Conservation (phyloP, 495 filamentous ascomycete genomes). For the Xylona heveae region DNA sequence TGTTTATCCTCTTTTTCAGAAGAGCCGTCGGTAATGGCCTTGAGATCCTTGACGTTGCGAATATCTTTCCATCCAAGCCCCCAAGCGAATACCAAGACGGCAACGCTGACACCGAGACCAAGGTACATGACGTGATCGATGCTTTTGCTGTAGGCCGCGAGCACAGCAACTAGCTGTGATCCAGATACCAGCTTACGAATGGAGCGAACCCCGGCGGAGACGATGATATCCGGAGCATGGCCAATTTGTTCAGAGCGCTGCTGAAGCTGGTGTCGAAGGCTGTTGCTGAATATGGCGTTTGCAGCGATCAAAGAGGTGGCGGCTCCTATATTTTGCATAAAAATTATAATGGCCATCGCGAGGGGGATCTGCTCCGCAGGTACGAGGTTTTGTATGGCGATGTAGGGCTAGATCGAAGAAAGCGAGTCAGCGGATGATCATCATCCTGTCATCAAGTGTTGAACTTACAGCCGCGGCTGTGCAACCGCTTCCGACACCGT, state of each 20-base stretch:
- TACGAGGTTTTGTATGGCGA: slow-evolving; percentile 32
- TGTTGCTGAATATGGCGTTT: slow-evolving; percentile 27
- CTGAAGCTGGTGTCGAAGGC: slow-evolving; percentile 7
- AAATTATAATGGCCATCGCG: slow-evolving; percentile 27
- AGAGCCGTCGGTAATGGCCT: too few relatives aligned
- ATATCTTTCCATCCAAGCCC: slow-evolving; percentile 13
- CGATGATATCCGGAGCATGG: too few relatives aligned
- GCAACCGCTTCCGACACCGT: slow-evolving; percentile 13
- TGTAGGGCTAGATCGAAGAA: slow-evolving; percentile 15
- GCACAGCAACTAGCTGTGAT: too few relatives aligned
- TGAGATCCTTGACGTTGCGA: slow-evolving; percentile 8
- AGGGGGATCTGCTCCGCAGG: slow-evolving; percentile 22
- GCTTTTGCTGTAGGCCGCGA: too few relatives aligned
- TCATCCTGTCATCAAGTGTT: too few relatives aligned
- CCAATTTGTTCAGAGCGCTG: too few relatives aligned
- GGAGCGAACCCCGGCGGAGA: too few relatives aligned
- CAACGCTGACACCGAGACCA: slow-evolving; percentile 4
- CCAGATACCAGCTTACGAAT: too few relatives aligned
- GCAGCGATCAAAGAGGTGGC: slow-evolving; percentile 25
- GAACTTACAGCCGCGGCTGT: not conserved
- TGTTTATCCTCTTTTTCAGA: too few relatives aligned
- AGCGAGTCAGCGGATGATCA: not conserved
- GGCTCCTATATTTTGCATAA: slow-evolving; percentile 27
- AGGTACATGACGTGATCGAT: slow-evolving; percentile 11
- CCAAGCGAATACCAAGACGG: slow-evolving; percentile 6